These are phyloP conservation scores for Chrysanthemum lavandulifolium DNA, from an alignment of 129 eudicot genomes.

Conservation along the genomic window DNA sequence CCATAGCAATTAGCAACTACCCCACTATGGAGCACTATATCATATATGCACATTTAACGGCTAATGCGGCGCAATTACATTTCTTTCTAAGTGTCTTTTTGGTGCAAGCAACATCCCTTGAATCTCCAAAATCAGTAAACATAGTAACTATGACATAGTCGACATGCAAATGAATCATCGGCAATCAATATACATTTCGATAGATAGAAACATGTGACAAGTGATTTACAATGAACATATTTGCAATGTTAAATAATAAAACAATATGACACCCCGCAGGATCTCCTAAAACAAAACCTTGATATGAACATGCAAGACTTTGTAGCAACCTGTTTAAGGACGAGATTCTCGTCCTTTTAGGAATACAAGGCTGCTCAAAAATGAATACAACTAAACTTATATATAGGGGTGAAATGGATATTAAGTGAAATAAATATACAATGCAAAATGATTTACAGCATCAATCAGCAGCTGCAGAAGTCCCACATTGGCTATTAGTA, in stretches of 20 bases:
- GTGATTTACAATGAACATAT: slow-evolving; percentile 25
- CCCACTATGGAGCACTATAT: neutral
- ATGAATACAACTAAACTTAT: slow-evolving; percentile 11
- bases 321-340: neutral
- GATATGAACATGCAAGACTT: slow-evolving; percentile 18
- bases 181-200: slow-evolving; percentile 12
- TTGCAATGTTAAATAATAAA: slow-evolving; percentile 25
- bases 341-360: neutral
- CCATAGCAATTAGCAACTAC: slow-evolving; percentile 19
- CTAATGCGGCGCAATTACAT: slow-evolving; percentile 3
- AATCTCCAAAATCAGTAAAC: slow-evolving; percentile 2
- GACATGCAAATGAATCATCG: slow-evolving; percentile 10
- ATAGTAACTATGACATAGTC: slow-evolving; percentile 1
- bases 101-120: neutral
- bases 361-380: slow-evolving; percentile 20
- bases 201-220: neutral
- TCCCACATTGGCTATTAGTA: slow-evolving; percentile 39
- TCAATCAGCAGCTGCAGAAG: slow-evolving; percentile 49
- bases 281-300: slow-evolving; percentile 13
- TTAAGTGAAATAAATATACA: slow-evolving; percentile 26
- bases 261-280: slow-evolving; percentile 13
- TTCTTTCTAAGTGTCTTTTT: neutral
- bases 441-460: slow-evolving; percentile 6
- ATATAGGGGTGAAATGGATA: slow-evolving; percentile 21
- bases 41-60: too few relatives aligned